phyloP scores from a whole-genome alignment of 495 filamentous ascomycete species.

The Sabuloglossum arenarium region DNA sequence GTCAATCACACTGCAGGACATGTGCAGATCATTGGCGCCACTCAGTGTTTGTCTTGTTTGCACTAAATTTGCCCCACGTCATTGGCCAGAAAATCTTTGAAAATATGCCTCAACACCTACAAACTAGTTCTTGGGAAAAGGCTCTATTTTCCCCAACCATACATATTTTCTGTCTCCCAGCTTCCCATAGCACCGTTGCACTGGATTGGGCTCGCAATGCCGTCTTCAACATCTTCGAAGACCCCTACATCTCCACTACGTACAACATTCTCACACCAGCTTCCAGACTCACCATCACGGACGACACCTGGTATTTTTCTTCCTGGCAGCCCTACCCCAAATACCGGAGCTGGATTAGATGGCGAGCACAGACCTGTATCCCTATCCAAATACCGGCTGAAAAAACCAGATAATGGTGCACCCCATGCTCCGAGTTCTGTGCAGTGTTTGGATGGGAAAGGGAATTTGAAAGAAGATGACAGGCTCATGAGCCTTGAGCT shows the following conservation, averaged over 20 bases:
- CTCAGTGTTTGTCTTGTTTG: no score
- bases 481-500: conserved; percentile 60
- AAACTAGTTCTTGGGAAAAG: no score
- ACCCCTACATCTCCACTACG: background rate
- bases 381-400: background rate
- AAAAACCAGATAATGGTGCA: background rate
- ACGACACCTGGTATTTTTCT: background rate
- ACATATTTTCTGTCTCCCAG: no score
- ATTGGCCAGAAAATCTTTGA: no score
- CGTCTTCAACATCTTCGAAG: no score
- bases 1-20: no score
- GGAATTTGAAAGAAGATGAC: background rate
- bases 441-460: background rate
- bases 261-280: background rate
- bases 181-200: no score
- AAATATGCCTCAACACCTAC: no score
- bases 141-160: no score
- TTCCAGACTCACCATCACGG: background rate
- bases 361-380: background rate
- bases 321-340: background rate
- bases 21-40: no score
- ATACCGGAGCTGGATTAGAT: background rate
- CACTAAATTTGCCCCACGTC: no score
- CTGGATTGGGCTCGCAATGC: no score
- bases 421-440: background rate